Conservation (phyloP, 2,329 filamentous ascomycete genomes). For the Lasiodiplodia hormozganensis region DNA sequence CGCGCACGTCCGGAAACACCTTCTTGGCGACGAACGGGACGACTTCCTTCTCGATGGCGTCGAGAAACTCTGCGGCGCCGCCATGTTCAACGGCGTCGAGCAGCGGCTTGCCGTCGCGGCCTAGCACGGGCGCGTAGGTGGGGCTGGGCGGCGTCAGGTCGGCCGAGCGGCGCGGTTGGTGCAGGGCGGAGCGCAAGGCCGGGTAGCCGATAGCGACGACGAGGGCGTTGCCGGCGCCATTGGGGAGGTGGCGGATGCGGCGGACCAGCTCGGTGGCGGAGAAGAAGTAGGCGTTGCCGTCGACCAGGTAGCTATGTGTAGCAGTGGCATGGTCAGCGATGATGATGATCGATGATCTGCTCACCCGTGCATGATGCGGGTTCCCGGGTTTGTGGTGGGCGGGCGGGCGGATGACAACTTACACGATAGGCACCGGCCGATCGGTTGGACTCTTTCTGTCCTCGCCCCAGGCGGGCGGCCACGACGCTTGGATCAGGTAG, state of each 20-base stretch:
- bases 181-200: neutral
- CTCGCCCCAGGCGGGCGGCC: slow-evolving; percentile 1
- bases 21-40: neutral
- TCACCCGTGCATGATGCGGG: too few species aligned
- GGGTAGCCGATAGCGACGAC: neutral
- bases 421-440: neutral
- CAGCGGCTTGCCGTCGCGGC: neutral
- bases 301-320: slow-evolving; percentile 4
- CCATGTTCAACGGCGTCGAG: neutral
- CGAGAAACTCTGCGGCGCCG: neutral
- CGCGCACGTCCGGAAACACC: neutral
- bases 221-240: neutral
- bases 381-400: neutral
- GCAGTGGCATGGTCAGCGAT: too few species aligned
- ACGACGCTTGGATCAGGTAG: slow-evolving; percentile 22
- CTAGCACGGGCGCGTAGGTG: neutral
- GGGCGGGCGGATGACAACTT: neutral
- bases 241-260: neutral
- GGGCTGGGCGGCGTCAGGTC: neutral
- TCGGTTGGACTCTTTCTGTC: neutral
- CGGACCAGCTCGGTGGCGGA: slow-evolving; percentile 19
- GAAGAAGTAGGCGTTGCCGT: slow-evolving; percentile 16
- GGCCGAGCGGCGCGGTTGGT: neutral
- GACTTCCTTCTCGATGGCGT: neutral
- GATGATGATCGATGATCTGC: too few species aligned